phyloP scores from a whole-genome alignment of 306 rosid genomes.

The Lathyrus oleraceus region DNA sequence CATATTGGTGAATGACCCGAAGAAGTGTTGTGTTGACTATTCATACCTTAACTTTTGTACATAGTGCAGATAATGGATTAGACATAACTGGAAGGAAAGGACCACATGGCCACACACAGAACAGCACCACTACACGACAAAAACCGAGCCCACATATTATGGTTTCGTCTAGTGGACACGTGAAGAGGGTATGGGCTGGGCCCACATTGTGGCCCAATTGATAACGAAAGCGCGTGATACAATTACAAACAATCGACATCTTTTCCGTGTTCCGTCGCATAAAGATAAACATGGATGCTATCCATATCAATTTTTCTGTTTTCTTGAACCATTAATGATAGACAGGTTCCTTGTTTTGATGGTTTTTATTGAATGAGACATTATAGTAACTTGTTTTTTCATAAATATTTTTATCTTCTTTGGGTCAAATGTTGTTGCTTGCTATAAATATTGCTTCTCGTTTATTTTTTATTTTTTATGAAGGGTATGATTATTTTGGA shows the following conservation, averaged over 20 bases:
- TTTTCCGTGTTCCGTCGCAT: slow-evolving; percentile 6
- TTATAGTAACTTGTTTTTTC: not conserved
- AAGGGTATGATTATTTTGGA: too few species aligned
- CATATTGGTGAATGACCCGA: not conserved
- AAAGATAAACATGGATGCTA: not conserved
- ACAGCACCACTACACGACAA: slow-evolving; percentile 23
- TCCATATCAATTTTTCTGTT: slow-evolving; percentile 20
- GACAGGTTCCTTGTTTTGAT: not conserved
- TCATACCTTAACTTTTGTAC: not conserved
- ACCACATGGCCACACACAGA: slow-evolving; percentile 50
- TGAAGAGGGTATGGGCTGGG: slow-evolving; percentile 46
- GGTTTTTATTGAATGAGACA: not conserved
- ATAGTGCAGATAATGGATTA: too few species aligned
- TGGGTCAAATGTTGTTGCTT: not conserved
- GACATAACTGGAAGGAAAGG: slow-evolving; percentile 45
- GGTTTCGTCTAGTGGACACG: slow-evolving; percentile 46
- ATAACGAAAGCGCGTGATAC: slow-evolving; percentile 38
- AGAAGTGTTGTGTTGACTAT: slow-evolving; percentile 28
- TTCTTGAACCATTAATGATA: not conserved
- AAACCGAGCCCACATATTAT: slow-evolving; percentile 47
- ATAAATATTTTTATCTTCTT: not conserved
- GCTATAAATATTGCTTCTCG: too few species aligned
- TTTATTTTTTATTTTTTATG: too few species aligned
- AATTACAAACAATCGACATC: slow-evolving; percentile 36
- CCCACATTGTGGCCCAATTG: slow-evolving; percentile 45